A percentile compares a stretch with the other conserved stretches of the same genome.
Evolutionary conservation across 2,329 filamentous ascomycete genomes (phyloP).

Genomic region (Coleophoma cylindrospora): DNA sequence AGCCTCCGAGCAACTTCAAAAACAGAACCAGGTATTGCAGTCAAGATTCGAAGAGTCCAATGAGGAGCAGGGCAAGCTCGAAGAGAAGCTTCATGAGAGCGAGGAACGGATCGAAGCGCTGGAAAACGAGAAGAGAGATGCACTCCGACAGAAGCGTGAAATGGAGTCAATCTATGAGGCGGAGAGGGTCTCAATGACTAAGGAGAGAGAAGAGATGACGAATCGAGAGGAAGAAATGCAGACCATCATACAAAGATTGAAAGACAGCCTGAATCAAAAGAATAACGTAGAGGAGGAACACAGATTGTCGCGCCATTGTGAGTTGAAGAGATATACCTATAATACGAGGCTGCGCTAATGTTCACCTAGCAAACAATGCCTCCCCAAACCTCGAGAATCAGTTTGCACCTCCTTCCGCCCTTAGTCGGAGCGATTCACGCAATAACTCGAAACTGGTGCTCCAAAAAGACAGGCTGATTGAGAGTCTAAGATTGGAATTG

Average conservation of each 20-base stretch:
- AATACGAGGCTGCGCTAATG: conserved; percentile 9
- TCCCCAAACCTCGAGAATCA: conserved; percentile 69
- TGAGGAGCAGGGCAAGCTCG: conserved; percentile 77
- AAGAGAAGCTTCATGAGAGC: conserved; percentile 82
- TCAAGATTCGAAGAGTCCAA: conserved; percentile 79
- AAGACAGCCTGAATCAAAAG: conserved; percentile 80
- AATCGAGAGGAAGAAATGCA: conserved; percentile 88
- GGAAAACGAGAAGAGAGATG: conserved; percentile 80
- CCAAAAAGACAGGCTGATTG: conserved; percentile 95
- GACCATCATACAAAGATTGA: conserved; percentile 81
- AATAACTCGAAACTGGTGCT: conserved; percentile 86
- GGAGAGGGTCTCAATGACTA: conserved; percentile 79
- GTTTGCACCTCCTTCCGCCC: conserved; percentile 80
- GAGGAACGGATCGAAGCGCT: conserved; percentile 79
- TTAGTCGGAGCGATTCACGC: conserved; percentile 82
- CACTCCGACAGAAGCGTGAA: conserved; percentile 78
- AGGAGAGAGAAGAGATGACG: conserved; percentile 85
- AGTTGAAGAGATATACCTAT: conserved; percentile 16
- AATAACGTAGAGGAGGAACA: conserved; percentile 50
- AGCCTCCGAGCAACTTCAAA: conserved; percentile 72
- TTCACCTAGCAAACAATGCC: conserved; percentile 36
- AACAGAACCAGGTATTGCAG: conserved; percentile 81
- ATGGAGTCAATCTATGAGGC: conserved; percentile 90
- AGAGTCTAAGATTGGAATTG: conserved; percentile 84
- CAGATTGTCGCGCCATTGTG: conserved; percentile 53